phyloP scores from a whole-genome alignment of 352 stramenopile genomes.

The Phytopythium helicoides region DNA sequence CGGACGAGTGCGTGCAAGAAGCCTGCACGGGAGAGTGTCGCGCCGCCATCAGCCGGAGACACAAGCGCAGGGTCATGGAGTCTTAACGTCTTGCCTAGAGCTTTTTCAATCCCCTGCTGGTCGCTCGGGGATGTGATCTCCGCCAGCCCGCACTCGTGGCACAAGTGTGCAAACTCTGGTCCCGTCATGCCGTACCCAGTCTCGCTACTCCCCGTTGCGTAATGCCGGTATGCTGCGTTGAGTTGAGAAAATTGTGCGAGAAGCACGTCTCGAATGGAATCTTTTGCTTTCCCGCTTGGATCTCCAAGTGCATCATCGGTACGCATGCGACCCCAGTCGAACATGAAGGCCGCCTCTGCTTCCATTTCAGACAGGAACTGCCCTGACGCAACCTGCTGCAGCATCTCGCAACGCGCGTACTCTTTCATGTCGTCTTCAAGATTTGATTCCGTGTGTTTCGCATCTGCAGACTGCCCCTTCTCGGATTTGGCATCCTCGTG shows the following conservation, averaged over 20 bases:
- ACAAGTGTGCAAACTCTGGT: conserved; percentile 65
- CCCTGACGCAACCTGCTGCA: conserved; percentile 73
- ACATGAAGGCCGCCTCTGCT: conserved; percentile 75
- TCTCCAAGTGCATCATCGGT: conserved; percentile 46
- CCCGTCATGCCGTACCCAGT: conserved; percentile 64
- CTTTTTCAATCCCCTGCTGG: conserved; percentile 35
- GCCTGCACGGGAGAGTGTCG: conserved; percentile 58
- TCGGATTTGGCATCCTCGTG: conserved; percentile 23
- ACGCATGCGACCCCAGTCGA: conserved; percentile 62
- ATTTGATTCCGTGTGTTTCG: too few species aligned
- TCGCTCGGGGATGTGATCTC: conserved; percentile 41
- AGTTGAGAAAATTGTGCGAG: conserved; percentile 47
- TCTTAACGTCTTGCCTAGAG: conserved; percentile 5
- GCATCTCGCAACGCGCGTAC: conserved; percentile 65
- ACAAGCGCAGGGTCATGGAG: conserved; percentile 35
- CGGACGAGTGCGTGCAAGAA: conserved; percentile 69
- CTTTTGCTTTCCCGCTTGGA: conserved; percentile 39
- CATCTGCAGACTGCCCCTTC: neutral
- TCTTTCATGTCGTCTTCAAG: conserved; percentile 50
- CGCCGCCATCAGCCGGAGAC: conserved; percentile 42
- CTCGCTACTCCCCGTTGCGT: conserved; percentile 63
- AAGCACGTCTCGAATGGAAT: conserved; percentile 55
- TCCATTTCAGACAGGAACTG: conserved; percentile 82
- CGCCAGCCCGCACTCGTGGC: conserved; percentile 62
- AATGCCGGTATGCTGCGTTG: conserved; percentile 75